Base-by-base conservation (phyloP, 2,329 filamentous ascomycete species). In the Monosporascus ibericus region DNA sequence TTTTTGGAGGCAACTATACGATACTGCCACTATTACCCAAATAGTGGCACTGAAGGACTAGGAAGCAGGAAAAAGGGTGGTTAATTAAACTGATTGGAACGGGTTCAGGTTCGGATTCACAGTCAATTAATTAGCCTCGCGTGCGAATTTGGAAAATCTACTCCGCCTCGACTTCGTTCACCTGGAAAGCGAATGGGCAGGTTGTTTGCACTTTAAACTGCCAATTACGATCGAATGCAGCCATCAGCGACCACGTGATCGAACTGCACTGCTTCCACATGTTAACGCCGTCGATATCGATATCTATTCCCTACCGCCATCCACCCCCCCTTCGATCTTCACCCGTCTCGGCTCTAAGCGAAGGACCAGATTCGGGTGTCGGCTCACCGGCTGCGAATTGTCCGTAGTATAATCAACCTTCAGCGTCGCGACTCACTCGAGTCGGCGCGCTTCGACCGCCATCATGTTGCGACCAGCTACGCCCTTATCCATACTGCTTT, bases 401-500 rank as follows among this genome's bases (percentile, higher is more conserved):
- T 50, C 51, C 9, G n/a, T 25, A 52, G 56, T 47, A 44, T 47
- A 48, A 47, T 44, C 52, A 40, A 48, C 51, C 47, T 50, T 40
- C 42, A 49, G 61, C 60, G 62, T 59, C 60, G 65, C 61, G 59
- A 56, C 64, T 66, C 60, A 36, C 55, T 42, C 37, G 62, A 63
- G 64, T 62, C 63, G 58, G 64, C 62, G 63, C 63, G 64, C 63
- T 66, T 57, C 61, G 48, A 56, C 59, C 60, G 63, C 66, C 75
- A 84, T 74, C 75, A 90, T 95, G 84, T 77, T 97, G 70, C 89
- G 92, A 66, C 92, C 94, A 57, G 92, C 94, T 56, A 97, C 94
- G 55, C 92, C 94, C 61, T 77, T 99, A 68, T 86, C 92, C 61
- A 76, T 96, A 61, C 75, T 97, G 68, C 86, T 97, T 65, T 81